Evolutionary conservation across 2,329 filamentous ascomycete species (phyloP).

Genomic region (Sclerotinia minor): DNA sequence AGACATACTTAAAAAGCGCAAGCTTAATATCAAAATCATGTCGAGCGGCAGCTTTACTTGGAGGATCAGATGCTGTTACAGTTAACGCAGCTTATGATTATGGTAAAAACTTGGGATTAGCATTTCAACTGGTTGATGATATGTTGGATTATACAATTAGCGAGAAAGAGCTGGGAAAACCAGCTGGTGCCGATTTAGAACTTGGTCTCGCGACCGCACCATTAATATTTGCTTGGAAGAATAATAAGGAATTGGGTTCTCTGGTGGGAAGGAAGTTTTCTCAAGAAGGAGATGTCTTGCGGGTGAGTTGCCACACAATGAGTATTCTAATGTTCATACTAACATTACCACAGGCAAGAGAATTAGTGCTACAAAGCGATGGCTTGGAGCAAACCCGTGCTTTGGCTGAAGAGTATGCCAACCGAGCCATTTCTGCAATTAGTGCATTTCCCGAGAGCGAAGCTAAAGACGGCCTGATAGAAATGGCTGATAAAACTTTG

Average conservation of each 20-base stretch:
- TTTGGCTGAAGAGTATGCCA: constrained; percentile 85
- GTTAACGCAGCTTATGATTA: constrained; percentile 92
- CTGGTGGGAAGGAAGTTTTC: constrained; percentile 91
- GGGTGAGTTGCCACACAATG: constrained; percentile 57
- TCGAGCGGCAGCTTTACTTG: constrained; percentile 82
- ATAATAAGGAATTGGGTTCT: constrained; percentile 77
- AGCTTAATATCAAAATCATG: constrained; percentile 96
- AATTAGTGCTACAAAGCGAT: constrained; percentile 78
- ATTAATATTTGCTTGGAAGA: constrained; percentile 92
- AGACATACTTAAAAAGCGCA: constrained; percentile 97
- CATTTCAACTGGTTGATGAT: constrained; percentile 97
- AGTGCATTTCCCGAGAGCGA: constrained; percentile 86
- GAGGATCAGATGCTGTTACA: constrained; percentile 71
- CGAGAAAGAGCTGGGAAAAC: constrained; percentile 85
- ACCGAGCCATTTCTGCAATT: constrained; percentile 85
- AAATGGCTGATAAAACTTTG: constrained; percentile 93
- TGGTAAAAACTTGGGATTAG: constrained; percentile 88
- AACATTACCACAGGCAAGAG: constrained; percentile 65
- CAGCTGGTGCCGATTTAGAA: constrained; percentile 90
- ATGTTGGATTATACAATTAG: constrained; percentile 95
- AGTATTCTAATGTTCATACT: constrained; percentile 15
- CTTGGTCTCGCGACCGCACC: constrained; percentile 92
- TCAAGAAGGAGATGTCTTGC: constrained; percentile 77
- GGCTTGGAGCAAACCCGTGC: constrained; percentile 91
- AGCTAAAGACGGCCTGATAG: constrained; percentile 84